Conservation (phyloP, 805 yeast genomes). For the Ogataea pilisensis region DNA sequence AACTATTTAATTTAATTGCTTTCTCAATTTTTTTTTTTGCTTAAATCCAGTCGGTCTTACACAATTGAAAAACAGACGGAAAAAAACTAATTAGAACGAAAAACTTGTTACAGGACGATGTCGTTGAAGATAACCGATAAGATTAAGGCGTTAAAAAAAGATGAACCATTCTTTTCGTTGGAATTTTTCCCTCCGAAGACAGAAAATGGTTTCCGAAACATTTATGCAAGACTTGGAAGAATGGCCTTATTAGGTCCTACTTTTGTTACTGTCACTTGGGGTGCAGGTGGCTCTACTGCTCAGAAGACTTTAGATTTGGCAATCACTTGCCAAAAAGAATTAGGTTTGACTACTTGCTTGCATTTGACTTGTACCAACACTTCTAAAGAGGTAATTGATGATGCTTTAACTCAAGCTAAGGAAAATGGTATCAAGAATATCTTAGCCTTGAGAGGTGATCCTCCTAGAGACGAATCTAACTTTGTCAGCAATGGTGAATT, state of each 20-base stretch:
- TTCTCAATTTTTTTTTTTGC: too few relatives aligned
- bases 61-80: too few relatives aligned
- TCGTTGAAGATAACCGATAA: slow-evolving; percentile 45
- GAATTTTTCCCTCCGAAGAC: slow-evolving; percentile 99
- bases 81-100: too few relatives aligned
- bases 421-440: slow-evolving; percentile 80
- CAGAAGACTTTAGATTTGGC: slow-evolving; percentile 84
- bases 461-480: slow-evolving; percentile 61
- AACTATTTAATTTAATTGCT: too few relatives aligned
- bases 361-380: slow-evolving; percentile 97
- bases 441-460: slow-evolving; percentile 93
- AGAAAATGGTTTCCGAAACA: slow-evolving; percentile 75
- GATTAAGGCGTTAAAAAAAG: slow-evolving; percentile 39
- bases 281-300: slow-evolving; percentile 95
- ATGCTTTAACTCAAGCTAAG: slow-evolving; percentile 70
- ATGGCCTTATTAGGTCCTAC: slow-evolving; percentile 85
- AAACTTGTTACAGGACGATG: slow-evolving; percentile 15
- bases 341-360: slow-evolving; percentile 85
- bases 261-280: slow-evolving; percentile 96
- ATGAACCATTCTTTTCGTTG: slow-evolving; percentile 67
- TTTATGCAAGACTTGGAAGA: slow-evolving; percentile 81
- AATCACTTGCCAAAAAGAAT: slow-evolving; percentile 63
- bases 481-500: slow-evolving; percentile 56
- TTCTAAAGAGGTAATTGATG: slow-evolving; percentile 68
- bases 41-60: too few relatives aligned